phyloP scores from a whole-genome alignment of 352 stramenopile genomes.

The Salisapilia sapeloensis region DNA sequence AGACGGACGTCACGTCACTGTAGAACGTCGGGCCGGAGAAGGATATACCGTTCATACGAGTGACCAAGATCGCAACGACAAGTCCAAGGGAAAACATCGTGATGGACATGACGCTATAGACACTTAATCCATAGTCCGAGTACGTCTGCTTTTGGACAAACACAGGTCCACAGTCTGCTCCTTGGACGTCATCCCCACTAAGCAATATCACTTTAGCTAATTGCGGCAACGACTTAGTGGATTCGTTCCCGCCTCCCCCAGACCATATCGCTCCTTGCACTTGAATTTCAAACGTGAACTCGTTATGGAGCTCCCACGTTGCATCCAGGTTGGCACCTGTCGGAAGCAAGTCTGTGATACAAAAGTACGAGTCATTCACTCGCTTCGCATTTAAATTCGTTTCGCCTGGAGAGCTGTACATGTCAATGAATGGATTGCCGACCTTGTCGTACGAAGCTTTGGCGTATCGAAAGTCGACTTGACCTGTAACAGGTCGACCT shows the following conservation, averaged over 20 bases:
- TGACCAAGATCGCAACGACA: conserved; percentile 57
- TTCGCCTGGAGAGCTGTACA: conserved; percentile 40
- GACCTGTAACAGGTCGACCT: conserved; percentile 19
- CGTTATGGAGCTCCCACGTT: conserved; percentile 45
- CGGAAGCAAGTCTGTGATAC: conserved; percentile 42
- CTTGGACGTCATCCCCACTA: conserved; percentile 25
- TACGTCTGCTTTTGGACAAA: conserved; percentile 40
- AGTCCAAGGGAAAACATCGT: conserved; percentile 66
- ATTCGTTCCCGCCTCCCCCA: conserved; percentile 3
- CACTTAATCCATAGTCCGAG: conserved; percentile 47
- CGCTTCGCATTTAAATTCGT: conserved; percentile 21
- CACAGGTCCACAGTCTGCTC: conserved; percentile 49
- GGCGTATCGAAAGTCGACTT: conserved; percentile 21
- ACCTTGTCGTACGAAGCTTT: conserved; percentile 45
- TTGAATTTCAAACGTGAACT: conserved; percentile 66
- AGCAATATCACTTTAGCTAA: conserved; percentile 48
- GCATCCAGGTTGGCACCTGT: conserved; percentile 31
- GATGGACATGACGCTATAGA: conserved; percentile 80
- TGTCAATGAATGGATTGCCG: conserved; percentile 58
- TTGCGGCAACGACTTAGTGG: conserved; percentile 17
- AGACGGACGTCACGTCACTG: conserved; percentile 74
- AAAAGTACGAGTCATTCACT: conserved; percentile 62
- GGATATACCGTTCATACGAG: conserved; percentile 70
- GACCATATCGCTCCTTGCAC: conserved; percentile 33
- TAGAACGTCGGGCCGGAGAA: conserved; percentile 65